Conservation (phyloP, 306 rosid genomes). For the Vachellia collinsii region DNA sequence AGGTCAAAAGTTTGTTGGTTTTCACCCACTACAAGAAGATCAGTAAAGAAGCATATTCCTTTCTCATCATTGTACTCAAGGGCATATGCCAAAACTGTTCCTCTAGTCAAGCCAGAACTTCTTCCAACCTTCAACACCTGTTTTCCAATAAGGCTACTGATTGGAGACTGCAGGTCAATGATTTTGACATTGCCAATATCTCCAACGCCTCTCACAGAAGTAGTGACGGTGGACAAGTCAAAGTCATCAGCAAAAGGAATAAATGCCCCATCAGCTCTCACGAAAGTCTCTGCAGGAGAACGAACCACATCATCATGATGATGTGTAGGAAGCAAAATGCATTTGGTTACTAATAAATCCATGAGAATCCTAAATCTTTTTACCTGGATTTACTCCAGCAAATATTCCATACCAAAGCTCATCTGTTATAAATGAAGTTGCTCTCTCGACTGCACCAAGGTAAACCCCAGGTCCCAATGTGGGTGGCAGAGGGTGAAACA, state of each 20-base stretch:
- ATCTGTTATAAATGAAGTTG: conserved; percentile 95
- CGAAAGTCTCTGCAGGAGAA: conserved; percentile 85
- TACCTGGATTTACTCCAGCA: conserved; percentile 99
- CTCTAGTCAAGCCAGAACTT: conserved; percentile 95
- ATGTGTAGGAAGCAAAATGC: conserved; percentile 6
- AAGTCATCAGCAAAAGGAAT: conserved; percentile 98
- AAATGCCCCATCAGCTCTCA: conserved; percentile 98
- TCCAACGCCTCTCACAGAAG: conserved; percentile 87
- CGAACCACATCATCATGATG: conserved; percentile 22
- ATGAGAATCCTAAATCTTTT: conserved; percentile 24
- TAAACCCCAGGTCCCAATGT: conserved; percentile 97
- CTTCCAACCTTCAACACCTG: conserved; percentile 98
- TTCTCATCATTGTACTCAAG: conserved; percentile 98
- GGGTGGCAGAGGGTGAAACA: conserved; percentile 99
- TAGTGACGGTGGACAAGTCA: conserved; percentile 87
- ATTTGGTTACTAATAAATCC: conserved; percentile 20
- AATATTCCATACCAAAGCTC: conserved; percentile 99
- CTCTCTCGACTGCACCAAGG: conserved; percentile 99
- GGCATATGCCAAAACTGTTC: conserved; percentile 96
- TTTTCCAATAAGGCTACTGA: conserved; percentile 86
- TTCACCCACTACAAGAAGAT: conserved; percentile 98
- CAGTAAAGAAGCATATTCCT: conserved; percentile 98
- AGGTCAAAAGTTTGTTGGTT: conserved; percentile 98
- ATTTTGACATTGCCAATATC: conserved; percentile 81
- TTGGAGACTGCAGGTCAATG: conserved; percentile 89